A percentile compares a stretch with the other conserved stretches of the same genome.
Conservation (phyloP, 495 filamentous ascomycete species). For the Letharia columbiana region DNA sequence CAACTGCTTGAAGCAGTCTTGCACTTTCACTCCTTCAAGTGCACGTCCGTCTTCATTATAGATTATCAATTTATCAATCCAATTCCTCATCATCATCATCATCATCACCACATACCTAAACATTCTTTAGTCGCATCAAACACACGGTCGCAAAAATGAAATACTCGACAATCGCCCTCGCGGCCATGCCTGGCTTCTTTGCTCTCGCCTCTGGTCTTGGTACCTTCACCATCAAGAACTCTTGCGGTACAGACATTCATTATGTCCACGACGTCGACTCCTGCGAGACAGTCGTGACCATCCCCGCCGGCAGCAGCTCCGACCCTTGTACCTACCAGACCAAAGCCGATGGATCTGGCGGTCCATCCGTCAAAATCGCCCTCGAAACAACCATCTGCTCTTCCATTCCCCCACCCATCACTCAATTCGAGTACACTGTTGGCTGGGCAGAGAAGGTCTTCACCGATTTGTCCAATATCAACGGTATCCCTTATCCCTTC, state of each 20-base stretch:
- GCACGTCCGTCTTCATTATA: conserved; percentile 8
- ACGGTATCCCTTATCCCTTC: conserved; percentile 18
- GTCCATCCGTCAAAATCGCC: conserved; percentile 13
- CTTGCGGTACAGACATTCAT: conserved; percentile 12
- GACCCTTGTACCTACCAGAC: conserved; percentile 8
- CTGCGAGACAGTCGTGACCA: background rate
- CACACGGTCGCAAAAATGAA: conserved; percentile 11
- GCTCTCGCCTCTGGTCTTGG: conserved; percentile 13
- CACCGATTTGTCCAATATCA: conserved; percentile 22
- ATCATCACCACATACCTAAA: background rate
- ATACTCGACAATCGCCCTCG: conserved; percentile 15
- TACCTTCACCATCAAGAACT: conserved; percentile 14
- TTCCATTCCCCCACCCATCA: conserved; percentile 9
- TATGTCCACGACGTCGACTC: conserved; percentile 15
- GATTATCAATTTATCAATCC: background rate
- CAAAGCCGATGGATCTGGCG: conserved; percentile 8
- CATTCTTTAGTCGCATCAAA: conserved; percentile 11
- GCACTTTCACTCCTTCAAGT: conserved; percentile 24
- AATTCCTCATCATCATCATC: background rate
- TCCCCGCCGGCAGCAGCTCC: conserved; percentile 1
- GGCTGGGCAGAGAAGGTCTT: conserved; percentile 15
- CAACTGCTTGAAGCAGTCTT: conserved; percentile 23
- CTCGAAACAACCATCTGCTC: conserved; percentile 15
- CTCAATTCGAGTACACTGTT: conserved; percentile 22
- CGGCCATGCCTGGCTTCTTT: conserved; percentile 19